phyloP scores from a whole-genome alignment of 768 basidiomycete genomes.

The Leucogyrophana mollusca region DNA sequence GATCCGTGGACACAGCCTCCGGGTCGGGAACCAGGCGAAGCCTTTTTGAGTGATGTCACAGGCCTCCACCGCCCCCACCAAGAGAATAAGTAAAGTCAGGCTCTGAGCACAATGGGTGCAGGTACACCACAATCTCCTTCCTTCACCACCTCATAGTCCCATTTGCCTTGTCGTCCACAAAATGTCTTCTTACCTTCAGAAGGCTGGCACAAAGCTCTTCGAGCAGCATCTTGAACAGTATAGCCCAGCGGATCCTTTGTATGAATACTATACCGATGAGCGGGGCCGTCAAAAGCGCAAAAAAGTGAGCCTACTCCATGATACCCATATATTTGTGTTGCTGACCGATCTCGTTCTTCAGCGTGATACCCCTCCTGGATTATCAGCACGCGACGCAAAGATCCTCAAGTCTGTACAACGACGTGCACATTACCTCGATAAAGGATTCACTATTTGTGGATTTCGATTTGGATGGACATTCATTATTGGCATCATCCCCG shows the following conservation, averaged over 20 bases:
- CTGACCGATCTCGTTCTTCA: constrained; percentile 40
- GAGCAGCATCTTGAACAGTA: constrained; percentile 64
- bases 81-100: neutral
- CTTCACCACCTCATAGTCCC: neutral
- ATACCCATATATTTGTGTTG: constrained; percentile 35
- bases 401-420: constrained; percentile 74
- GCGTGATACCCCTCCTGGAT: constrained; percentile 72
- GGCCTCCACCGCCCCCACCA: no score
- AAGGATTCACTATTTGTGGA: constrained; percentile 78
- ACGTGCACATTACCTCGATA: constrained; percentile 85
- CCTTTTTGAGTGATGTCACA: neutral
- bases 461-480: constrained; percentile 87
- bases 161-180: neutral
- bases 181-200: constrained; percentile 32
- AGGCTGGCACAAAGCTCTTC: constrained; percentile 61
- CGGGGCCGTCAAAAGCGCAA: constrained; percentile 29
- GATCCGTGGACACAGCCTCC: no score
- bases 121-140: neutral
- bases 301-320: constrained; percentile 30
- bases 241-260: constrained; percentile 70
- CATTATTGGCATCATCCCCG: constrained; percentile 72
- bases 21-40: no score
- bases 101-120: neutral
- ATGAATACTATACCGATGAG: constrained; percentile 41
- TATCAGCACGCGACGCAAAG: constrained; percentile 71